These are phyloP conservation scores for Paramecium pentaurelia DNA, from an alignment of 73 alveolate genomes.

Conservation along the genomic window DNA sequence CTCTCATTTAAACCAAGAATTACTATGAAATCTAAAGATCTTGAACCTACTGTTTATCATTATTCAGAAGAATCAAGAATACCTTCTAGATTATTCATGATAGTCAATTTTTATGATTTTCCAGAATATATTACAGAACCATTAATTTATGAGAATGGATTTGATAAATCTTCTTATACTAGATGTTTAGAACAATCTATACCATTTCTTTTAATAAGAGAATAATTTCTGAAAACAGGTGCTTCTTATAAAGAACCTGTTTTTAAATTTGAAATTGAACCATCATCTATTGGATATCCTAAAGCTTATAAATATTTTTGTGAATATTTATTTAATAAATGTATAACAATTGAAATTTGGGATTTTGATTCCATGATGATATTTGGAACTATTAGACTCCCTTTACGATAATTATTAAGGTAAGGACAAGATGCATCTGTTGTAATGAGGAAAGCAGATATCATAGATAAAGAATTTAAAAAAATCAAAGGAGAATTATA, in stretches of 20 bases:
- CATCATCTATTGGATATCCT: background rate
- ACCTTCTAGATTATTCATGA: background rate
- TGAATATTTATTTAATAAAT: background rate
- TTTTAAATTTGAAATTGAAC: background rate
- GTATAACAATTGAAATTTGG: constrained; percentile 11
- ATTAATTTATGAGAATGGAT: background rate
- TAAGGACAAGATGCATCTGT: background rate
- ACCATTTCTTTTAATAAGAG: constrained; percentile 10
- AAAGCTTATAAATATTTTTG: background rate
- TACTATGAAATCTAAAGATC: background rate
- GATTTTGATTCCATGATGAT: constrained; percentile 32
- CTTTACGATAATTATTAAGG: background rate
- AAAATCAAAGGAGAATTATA: constrained; percentile 22
- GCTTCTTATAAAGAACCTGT: constrained; percentile 14
- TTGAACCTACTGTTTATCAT: background rate
- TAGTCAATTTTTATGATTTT: constrained; percentile 18
- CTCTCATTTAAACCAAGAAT: constrained; percentile 4
- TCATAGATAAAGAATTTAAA: constrained; percentile 2
- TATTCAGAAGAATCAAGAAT: background rate
- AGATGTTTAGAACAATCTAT: background rate
- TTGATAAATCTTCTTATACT: background rate
- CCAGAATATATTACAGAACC: constrained; percentile 6
- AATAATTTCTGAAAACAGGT: background rate
- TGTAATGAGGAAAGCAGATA: constrained; percentile 23
- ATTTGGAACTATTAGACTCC: background rate